Evolutionary conservation across 495 filamentous ascomycete genomes (phyloP).

Genomic region (Neurospora sp.): DNA sequence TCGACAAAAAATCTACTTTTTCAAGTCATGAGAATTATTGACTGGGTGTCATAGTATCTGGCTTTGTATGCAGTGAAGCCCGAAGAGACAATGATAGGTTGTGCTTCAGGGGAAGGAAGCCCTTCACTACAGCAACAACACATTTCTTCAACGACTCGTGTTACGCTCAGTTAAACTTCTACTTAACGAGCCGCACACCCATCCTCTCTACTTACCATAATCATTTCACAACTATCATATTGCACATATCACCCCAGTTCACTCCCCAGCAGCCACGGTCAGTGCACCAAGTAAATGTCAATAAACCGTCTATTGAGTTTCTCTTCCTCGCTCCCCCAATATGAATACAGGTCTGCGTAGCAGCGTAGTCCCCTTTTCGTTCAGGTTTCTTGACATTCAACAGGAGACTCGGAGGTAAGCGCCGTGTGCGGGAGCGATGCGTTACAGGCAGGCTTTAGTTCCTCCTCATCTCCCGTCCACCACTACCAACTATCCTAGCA

Average conservation of each 20-base stretch:
- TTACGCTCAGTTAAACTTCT: no score
- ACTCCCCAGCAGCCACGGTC: background rate
- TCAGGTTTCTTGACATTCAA: no score
- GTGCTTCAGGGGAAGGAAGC: background rate
- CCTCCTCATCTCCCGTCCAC: background rate
- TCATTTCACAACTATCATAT: background rate
- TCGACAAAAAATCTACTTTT: no score
- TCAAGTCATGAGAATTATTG: no score
- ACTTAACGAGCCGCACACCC: background rate
- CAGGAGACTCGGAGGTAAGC: background rate
- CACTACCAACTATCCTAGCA: background rate
- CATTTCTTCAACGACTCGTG: background rate
- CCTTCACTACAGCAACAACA: background rate
- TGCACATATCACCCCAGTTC: background rate
- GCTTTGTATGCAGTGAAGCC: background rate
- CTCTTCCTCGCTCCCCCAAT: conserved; percentile 3
- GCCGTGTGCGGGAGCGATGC: background rate
- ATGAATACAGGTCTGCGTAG: conserved; percentile 20
- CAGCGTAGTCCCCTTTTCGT: no score
- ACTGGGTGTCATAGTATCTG: no score
- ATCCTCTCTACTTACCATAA: background rate
- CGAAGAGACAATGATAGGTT: background rate
- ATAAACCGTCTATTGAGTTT: conserved; percentile 13
- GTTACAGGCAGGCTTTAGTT: no score
- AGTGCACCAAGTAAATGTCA: background rate